These are phyloP conservation scores for Coffea canephora DNA, from an alignment of 257 asterid genomes.

Conservation along the genomic window DNA sequence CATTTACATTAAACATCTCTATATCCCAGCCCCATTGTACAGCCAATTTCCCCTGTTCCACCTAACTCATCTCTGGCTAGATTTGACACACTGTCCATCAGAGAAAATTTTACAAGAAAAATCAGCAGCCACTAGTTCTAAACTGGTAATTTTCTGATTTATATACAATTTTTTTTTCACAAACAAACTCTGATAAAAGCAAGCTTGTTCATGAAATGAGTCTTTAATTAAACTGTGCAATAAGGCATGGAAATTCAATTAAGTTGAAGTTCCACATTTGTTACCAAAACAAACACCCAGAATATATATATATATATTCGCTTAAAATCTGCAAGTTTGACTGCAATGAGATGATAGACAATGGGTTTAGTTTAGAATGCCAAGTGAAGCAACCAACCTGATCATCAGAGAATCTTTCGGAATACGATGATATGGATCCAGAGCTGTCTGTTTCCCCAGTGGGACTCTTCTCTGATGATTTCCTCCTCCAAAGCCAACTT, in stretches of 20 bases:
- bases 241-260: background rate
- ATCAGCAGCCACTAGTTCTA: background rate
- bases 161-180: background rate
- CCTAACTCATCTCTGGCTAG: background rate
- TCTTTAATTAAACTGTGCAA: background rate
- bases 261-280: background rate
- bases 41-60: background rate
- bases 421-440: conserved; percentile 74
- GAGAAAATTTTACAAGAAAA: background rate
- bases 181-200: background rate
- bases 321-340: background rate
- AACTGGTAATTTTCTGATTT: background rate
- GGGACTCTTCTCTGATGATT: conserved; percentile 74
- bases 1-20: too few relatives aligned
- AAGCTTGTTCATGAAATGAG: background rate
- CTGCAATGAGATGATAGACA: background rate
- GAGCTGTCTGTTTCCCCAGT: conserved; percentile 89
- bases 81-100: background rate
- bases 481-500: conserved; percentile 94
- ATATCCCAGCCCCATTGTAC: background rate
- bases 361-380: too few relatives aligned
- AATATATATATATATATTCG: background rate
- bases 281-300: background rate
- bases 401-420: conserved; percentile 86
- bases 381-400: conserved; percentile 52